Base-by-base conservation (phyloP, 2,329 filamentous ascomycete genomes). In the Colletotrichum euphorbiae region DNA sequence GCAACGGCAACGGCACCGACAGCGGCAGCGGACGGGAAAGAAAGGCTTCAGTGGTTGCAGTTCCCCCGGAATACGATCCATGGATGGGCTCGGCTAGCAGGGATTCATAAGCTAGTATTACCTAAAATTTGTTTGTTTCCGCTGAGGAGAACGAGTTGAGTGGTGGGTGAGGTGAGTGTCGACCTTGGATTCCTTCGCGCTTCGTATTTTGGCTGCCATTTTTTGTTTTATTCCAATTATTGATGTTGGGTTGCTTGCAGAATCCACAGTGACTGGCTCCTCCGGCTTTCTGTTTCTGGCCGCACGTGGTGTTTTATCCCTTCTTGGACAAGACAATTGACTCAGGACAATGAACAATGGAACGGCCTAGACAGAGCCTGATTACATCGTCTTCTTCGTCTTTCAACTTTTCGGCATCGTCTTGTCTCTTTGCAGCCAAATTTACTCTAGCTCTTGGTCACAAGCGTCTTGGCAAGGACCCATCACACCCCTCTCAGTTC, bases 401-500 rank as follows among this genome's bases (percentile, higher is more conserved):
- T 54, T 67, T 43, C 17, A 45, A 24, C 19, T 9, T 61, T 36
- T 48, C 13, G 33, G 45, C 19, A 15, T 38, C 42, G 28, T 33
- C 9, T 17, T 28, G 2, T 46, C 33, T n/a, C 11, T 17, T 11
- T 21, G 17, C 21, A 24, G 6, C n/a, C 15, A 12, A 59, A 42
- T 54, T 54, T n/a, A 36, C 21, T 54, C 33, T 54, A 36, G 51
- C 33, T n/a, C 33, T 38, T 58, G 38, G 52, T 50, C 36, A 36
- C 36, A 60, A 68, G 54, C 31, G 55, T 42, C 55, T 69, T 55
- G 66, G 66, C 61, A 38, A 11, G 62, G 50, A n/a, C 31, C 62
- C 50, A 43, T 21, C 42, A 28, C 21, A 52, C 48, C 28, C 36
- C 24, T 21, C 42, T 38, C 6, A 4, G 40, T 48, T 17, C 33